Percentiles rank a stretch among this genome's conserved stretches.
Conservation (phyloP, 768 basidiomycete species). For the Galerina marginata region DNA sequence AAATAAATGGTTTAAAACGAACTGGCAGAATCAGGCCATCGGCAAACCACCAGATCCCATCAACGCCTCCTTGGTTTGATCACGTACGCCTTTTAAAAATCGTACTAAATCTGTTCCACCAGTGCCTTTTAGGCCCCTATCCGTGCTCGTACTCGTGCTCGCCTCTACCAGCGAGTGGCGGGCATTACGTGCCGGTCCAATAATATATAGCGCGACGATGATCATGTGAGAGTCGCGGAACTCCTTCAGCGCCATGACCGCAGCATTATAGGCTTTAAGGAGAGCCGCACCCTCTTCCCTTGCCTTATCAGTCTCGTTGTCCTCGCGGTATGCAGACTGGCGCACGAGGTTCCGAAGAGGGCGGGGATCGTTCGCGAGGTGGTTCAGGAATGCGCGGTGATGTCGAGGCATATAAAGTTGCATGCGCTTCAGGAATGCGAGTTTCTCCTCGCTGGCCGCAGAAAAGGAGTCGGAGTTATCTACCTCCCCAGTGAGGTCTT, state of each 20-base stretch:
- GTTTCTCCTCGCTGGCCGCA: slow-evolving; percentile 7
- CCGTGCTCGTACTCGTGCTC: background rate
- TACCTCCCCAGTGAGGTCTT: slow-evolving; percentile 22
- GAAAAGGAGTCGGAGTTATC: slow-evolving; percentile 1
- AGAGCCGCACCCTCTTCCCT: slow-evolving; percentile 33
- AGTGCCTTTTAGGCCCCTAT: slow-evolving; percentile 42
- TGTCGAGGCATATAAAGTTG: slow-evolving; percentile 82
- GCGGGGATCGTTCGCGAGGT: slow-evolving; percentile 64
- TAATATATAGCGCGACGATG: slow-evolving; percentile 76
- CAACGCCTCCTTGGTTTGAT: slow-evolving; percentile 59
- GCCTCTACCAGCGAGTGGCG: slow-evolving; percentile 22
- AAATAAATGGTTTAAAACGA: too few species aligned
- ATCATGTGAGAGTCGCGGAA: slow-evolving; percentile 82
- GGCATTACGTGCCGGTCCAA: slow-evolving; percentile 63
- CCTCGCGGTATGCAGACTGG: slow-evolving; percentile 8
- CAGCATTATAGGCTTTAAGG: slow-evolving; percentile 64
- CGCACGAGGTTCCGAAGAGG: slow-evolving; percentile 63
- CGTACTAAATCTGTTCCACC: slow-evolving; percentile 81
- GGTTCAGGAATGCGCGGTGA: slow-evolving; percentile 78
- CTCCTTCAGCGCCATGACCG: slow-evolving; percentile 67
- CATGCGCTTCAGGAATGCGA: slow-evolving; percentile 72
- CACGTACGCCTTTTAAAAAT: slow-evolving; percentile 76
- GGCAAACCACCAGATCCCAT: background rate
- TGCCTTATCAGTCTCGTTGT: slow-evolving; percentile 4
- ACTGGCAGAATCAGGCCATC: too few species aligned